Evolutionary conservation across 352 stramenopile genomes (phyloP), one percentile per base, ranked within the genome.

Genomic region (Thraustotheca clavata): DNA sequence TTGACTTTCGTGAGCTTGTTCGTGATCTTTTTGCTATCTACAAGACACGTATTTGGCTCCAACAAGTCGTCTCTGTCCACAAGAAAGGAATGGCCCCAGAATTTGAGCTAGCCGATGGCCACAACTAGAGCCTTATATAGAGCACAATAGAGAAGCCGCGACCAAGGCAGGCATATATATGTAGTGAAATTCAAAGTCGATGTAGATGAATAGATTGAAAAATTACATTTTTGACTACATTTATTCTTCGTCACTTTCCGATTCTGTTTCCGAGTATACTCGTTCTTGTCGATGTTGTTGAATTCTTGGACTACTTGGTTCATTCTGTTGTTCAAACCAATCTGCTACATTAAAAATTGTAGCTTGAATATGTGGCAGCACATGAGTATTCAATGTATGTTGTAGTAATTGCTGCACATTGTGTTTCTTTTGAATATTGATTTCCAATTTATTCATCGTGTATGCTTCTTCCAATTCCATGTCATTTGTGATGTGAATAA

Each of bases 1-100:
- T 96, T 60, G 87, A 96, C 70, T 96, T 96, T 71, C 75, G 87
- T 36, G 87, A 96, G 60, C 72, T 96, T 6, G 87, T 96, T 8
- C 73, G 87, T 31, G 87, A 96, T 65, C 71, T 96, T 43, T 96
- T 96, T 72, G 89, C 79, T 59, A 89, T 94, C 60, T 96, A 94
- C 71, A 96, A 96, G 72, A 96, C 86, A 24, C 72, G 87, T 60
- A 96, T 95, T 57, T 95, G 87, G 87, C 89, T 95, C 78, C 79
- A 95, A 70, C 86, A 95, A 69, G 67, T 94, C 18, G 57, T 52
- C 43, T 52, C 43, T 24, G 43, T 65, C 31, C 38, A 62, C 55
- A 62, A 50, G 55, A 49, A 49, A 24, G 52, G 31, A 20, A 49
- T 35, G 31, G 31, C 31, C 32, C 31, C 31, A 35, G 35, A 62